Conservation (phyloP, 768 basidiomycete genomes). For the Mycena haematopus region DNA sequence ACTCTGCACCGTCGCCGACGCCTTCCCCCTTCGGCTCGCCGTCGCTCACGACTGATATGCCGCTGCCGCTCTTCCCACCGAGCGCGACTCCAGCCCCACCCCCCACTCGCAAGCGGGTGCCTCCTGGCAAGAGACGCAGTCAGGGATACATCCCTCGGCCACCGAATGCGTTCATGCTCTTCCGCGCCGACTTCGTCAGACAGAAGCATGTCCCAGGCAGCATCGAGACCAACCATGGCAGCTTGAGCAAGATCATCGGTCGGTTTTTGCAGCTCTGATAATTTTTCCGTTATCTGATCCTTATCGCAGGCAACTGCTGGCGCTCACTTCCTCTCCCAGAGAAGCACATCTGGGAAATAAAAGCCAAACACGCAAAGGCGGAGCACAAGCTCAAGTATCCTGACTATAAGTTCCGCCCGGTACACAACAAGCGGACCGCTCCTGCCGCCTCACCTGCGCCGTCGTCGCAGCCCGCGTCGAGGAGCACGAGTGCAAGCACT, state of each 20-base stretch:
- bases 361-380: conserved; percentile 75
- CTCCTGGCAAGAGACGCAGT: conserved; percentile 66
- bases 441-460: conserved; percentile 1
- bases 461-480: conserved; percentile 28
- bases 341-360: conserved; percentile 74
- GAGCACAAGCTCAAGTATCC: conserved; percentile 75
- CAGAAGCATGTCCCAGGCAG: conserved; percentile 80
- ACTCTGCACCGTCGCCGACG: conserved; percentile 39
- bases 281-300: conserved; percentile 19
- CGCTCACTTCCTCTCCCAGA: conserved; percentile 71
- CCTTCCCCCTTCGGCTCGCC: conserved; percentile 31
- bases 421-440: conserved; percentile 51
- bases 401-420: conserved; percentile 64
- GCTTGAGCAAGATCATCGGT: conserved; percentile 77
- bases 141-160: conserved; percentile 79
- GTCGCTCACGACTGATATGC: conserved; percentile 42
- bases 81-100: conserved; percentile 48
- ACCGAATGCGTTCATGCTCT: conserved; percentile 88
- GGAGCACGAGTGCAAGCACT: conserved; percentile 44
- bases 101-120: conserved; percentile 52
- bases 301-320: conserved; percentile 73
- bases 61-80: conserved; percentile 59
- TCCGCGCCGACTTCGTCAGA: conserved; percentile 82
- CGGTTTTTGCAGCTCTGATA: conserved; percentile 34
- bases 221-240: conserved; percentile 80